Percentiles rank a stretch among this genome's conserved stretches.
phyloP scores from a whole-genome alignment of 1,139 yeast genomes.

The Scheffersomyces illinoinensis region DNA sequence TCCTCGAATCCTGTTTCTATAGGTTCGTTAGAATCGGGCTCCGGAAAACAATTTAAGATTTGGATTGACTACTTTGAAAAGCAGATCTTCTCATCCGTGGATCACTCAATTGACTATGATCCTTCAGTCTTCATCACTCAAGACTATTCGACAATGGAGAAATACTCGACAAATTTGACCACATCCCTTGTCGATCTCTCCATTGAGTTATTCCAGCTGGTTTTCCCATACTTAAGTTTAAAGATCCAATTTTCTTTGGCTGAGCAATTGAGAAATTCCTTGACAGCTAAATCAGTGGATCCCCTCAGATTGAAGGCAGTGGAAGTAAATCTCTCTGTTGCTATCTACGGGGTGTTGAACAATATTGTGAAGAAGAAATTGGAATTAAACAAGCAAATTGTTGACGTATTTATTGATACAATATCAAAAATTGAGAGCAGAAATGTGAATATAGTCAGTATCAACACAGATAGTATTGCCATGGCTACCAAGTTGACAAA shows the following conservation, averaged over 20 bases:
- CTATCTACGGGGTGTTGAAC: conserved; percentile 59
- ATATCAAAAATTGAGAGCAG: conserved; percentile 47
- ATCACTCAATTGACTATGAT: conserved; percentile 35
- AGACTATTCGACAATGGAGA: conserved; percentile 25
- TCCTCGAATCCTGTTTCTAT: neutral
- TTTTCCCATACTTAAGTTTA: conserved; percentile 72
- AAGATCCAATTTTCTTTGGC: conserved; percentile 84
- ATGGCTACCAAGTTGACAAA: conserved; percentile 47
- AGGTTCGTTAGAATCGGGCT: conserved; percentile 6
- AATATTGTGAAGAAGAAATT: conserved; percentile 27
- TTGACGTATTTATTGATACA: conserved; percentile 56
- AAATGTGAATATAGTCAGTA: conserved; percentile 39
- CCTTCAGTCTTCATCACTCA: conserved; percentile 31
- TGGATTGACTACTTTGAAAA: conserved; percentile 41
- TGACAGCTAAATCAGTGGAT: conserved; percentile 29
- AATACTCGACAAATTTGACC: conserved; percentile 31
- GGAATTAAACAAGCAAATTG: conserved; percentile 45
- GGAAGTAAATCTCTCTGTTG: conserved; percentile 60
- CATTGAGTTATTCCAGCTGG: conserved; percentile 69
- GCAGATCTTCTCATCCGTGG: conserved; percentile 23
- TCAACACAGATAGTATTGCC: conserved; percentile 73
- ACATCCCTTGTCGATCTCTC: conserved; percentile 74
- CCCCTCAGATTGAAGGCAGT: conserved; percentile 50
- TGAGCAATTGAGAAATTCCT: conserved; percentile 69
- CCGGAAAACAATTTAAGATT: conserved; percentile 5